Percentiles rank a stretch among this genome's conserved stretches.
Conservation (phyloP, 108 stramenopile genomes). For the Epithemia pelagica region DNA sequence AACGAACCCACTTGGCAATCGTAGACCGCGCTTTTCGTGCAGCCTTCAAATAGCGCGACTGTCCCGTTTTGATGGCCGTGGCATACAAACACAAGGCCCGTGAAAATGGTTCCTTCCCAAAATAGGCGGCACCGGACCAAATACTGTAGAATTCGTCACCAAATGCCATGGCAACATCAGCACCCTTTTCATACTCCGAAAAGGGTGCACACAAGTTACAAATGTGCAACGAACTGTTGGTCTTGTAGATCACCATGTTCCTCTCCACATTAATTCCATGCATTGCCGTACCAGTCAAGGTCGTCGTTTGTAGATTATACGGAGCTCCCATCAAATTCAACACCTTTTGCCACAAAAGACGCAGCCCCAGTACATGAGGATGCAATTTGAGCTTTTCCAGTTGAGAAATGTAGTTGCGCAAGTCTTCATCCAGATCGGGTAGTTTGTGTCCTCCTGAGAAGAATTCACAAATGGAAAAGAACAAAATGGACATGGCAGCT, state of each 20-base stretch:
- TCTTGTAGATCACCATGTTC: not conserved
- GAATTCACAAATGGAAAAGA: too few relatives aligned
- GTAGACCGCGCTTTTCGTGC: not conserved
- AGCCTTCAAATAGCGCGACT: not conserved
- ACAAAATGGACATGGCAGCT: too few relatives aligned
- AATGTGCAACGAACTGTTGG: not conserved
- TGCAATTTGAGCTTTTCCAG: slow-evolving; percentile 3
- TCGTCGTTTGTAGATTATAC: not conserved
- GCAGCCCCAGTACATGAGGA: not conserved
- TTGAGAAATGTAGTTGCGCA: not conserved
- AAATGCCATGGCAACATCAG: not conserved
- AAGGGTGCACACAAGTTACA: not conserved
- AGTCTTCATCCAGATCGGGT: not conserved
- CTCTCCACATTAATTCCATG: too few relatives aligned
- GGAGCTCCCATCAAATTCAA: slow-evolving; percentile 19
- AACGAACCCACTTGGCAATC: slow-evolving; percentile 1
- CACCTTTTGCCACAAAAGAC: slow-evolving; percentile 1
- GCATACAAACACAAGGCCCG: not conserved
- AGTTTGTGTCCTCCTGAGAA: slow-evolving; percentile 1
- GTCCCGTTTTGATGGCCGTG: not conserved
- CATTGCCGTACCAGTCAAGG: slow-evolving; percentile 5
- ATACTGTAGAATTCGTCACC: not conserved
- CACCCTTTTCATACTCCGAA: not conserved
- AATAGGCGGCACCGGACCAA: not conserved
- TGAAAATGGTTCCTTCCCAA: not conserved